Percentiles rank a stretch among this genome's conserved stretches.
phyloP scores from a whole-genome alignment of 257 asterid species.

The Prunella vulgaris region DNA sequence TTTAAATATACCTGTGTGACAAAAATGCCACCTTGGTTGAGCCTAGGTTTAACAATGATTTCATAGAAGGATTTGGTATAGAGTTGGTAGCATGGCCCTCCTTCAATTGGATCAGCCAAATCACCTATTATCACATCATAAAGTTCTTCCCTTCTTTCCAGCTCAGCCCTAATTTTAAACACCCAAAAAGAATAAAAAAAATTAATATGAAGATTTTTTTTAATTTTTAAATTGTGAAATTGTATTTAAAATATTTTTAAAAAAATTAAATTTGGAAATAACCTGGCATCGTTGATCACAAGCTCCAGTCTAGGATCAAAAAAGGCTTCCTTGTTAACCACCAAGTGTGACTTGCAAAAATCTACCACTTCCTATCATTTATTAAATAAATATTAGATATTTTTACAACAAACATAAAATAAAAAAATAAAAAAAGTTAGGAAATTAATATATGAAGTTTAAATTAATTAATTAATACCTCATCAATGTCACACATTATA shows the following conservation, averaged over 20 bases:
- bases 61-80: constrained; percentile 92
- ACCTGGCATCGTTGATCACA: constrained; percentile 88
- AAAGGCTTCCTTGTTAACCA: constrained; percentile 74
- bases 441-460: neutral
- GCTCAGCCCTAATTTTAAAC: constrained; percentile 63
- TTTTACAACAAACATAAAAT: neutral
- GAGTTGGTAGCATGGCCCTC: constrained; percentile 93
- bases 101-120: constrained; percentile 94
- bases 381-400: neutral
- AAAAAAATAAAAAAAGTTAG: neutral
- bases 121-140: constrained; percentile 93
- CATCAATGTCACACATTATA: constrained; percentile 94
- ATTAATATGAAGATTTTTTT: neutral
- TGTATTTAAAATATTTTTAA: neutral
- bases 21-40: constrained; percentile 62
- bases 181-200: neutral
- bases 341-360: constrained; percentile 75
- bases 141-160: constrained; percentile 61
- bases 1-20: constrained; percentile 70
- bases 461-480: constrained; percentile 54
- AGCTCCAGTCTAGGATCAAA: constrained; percentile 73
- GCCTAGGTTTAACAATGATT: constrained; percentile 59
- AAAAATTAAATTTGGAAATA: neutral
- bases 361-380: constrained; percentile 87
- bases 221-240: neutral